A percentile compares a stretch with the other conserved stretches of the same genome.
These are phyloP conservation scores for Paecilomyces sp. DNA, from an alignment of 2,329 filamentous ascomycete species.

Conservation along the genomic window DNA sequence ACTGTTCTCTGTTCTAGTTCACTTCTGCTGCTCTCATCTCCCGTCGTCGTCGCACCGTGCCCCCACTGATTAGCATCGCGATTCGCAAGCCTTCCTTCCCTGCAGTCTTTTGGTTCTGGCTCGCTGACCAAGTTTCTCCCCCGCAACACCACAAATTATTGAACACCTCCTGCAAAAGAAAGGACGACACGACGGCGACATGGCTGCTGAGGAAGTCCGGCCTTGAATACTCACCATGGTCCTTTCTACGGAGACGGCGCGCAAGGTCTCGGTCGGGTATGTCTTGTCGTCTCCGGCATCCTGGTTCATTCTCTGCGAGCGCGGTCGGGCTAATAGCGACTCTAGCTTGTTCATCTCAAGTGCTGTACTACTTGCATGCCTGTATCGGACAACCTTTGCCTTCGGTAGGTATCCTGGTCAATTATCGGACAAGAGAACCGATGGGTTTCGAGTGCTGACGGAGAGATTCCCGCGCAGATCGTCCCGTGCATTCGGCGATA, in stretches of 20 bases:
- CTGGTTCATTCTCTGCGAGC: background rate
- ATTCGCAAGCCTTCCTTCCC: background rate
- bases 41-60: background rate
- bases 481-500: conserved; percentile 38
- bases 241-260: background rate
- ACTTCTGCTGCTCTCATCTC: background rate
- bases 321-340: conserved; percentile 12
- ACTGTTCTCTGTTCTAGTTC: background rate
- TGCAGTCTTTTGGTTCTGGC: background rate
- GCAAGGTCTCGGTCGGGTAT: conserved; percentile 25
- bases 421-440: background rate
- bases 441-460: conserved; percentile 7
- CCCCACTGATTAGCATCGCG: background rate
- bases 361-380: conserved; percentile 24
- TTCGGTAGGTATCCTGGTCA: conserved; percentile 24
- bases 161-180: background rate
- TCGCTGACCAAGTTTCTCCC: background rate
- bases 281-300: background rate
- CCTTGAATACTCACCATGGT: background rate
- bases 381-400: conserved; percentile 31
- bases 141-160: background rate
- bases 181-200: background rate
- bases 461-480: conserved; percentile 26
- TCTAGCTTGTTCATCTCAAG: conserved; percentile 21
- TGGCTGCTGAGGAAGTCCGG: background rate